Conservation (phyloP, 768 basidiomycete genomes). For the Rhizopogon vinicolor region DNA sequence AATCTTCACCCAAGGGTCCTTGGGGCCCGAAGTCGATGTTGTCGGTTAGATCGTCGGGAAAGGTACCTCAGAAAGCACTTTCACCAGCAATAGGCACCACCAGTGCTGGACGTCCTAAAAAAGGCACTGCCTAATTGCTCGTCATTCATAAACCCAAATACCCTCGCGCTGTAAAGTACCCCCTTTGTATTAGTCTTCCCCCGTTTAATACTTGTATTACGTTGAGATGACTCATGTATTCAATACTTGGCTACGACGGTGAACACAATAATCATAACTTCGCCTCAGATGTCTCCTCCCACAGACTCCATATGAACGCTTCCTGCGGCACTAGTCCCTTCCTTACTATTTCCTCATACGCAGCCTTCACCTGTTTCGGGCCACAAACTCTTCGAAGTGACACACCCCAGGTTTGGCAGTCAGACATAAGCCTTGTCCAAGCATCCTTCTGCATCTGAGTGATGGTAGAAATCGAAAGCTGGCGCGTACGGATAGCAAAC, state of each 20-base stretch:
- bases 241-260: background rate
- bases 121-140: background rate
- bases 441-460: slow-evolving; percentile 45
- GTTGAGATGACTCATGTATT: background rate
- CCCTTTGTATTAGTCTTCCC: background rate
- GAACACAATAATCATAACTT: background rate
- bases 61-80: background rate
- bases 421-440: slow-evolving; percentile 57
- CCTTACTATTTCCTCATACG: slow-evolving; percentile 42
- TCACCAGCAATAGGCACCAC: background rate
- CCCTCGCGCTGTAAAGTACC: background rate
- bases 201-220: background rate
- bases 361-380: slow-evolving; percentile 39
- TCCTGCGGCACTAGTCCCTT: slow-evolving; percentile 48
- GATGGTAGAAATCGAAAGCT: slow-evolving; percentile 45
- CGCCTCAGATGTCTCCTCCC: slow-evolving; percentile 33
- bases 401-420: slow-evolving; percentile 51
- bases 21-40: background rate
- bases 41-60: background rate
- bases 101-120: background rate
- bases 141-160: background rate
- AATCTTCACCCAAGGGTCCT: background rate
- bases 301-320: slow-evolving; percentile 64
- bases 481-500: slow-evolving; percentile 49
- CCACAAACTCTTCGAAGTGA: slow-evolving; percentile 45